Evolutionary conservation across 164 flowering plant species (phyloP).

Genomic region (Taxillus chinensis): DNA sequence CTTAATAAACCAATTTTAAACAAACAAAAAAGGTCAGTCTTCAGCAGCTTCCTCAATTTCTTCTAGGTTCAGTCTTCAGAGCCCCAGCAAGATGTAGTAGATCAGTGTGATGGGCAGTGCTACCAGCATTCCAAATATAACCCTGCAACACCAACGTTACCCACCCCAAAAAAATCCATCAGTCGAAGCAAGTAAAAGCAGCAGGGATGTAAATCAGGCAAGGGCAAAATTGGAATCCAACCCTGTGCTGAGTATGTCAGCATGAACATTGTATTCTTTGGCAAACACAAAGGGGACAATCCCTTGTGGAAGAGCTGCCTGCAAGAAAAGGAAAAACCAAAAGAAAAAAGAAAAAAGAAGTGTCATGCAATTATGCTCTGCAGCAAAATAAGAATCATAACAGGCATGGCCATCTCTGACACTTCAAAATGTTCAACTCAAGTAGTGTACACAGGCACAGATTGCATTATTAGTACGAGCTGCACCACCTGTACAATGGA

Average conservation of each 20-base stretch:
- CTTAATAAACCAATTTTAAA: neutral
- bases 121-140: conserved; percentile 90
- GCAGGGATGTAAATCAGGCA: too few relatives aligned
- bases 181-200: neutral
- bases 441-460: too few relatives aligned
- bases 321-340: conserved; percentile 8
- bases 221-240: conserved; percentile 12
- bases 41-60: neutral
- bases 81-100: conserved; percentile 89
- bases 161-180: neutral
- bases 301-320: conserved; percentile 96
- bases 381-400: too few relatives aligned
- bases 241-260: conserved; percentile 87
- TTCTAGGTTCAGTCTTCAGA: conserved; percentile 22
- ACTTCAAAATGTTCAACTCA: too few relatives aligned
- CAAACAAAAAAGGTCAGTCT: neutral
- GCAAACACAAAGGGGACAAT: conserved; percentile 92
- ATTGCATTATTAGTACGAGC: too few relatives aligned
- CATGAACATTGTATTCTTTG: conserved; percentile 87
- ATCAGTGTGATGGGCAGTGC: conserved; percentile 93
- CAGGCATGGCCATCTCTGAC: too few relatives aligned
- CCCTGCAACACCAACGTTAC: conserved; percentile 44
- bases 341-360: too few relatives aligned
- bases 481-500: conserved; percentile 74
- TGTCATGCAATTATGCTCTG: too few relatives aligned